Percentiles rank a stretch among this genome's conserved stretches.
phyloP scores from a whole-genome alignment of 1,284 basidiomycete genomes.

The Ceratobasidium sp. region DNA sequence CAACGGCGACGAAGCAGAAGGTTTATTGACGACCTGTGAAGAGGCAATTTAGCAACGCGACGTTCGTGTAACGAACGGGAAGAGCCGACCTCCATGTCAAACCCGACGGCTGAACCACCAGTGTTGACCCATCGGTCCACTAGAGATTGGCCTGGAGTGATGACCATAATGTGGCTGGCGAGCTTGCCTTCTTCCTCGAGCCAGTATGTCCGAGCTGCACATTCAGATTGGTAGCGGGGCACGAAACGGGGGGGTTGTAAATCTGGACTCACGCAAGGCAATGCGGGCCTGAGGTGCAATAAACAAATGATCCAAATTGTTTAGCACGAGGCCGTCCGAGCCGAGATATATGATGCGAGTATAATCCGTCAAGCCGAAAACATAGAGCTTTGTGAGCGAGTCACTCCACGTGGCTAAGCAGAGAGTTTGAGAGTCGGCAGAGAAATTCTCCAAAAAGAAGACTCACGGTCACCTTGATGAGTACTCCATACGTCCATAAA shows the following conservation, averaged over 20 bases:
- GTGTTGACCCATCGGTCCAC: not conserved
- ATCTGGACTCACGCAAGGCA: not conserved
- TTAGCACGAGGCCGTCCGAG: slow-evolving; percentile 6
- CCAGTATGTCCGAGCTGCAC: slow-evolving; percentile 2
- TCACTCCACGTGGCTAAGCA: not conserved
- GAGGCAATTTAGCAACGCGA: not conserved
- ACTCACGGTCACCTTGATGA: not conserved
- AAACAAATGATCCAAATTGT: slow-evolving; percentile 15
- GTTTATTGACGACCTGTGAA: not conserved
- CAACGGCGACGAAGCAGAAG: not conserved
- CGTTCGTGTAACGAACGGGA: not conserved
- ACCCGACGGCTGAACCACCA: not conserved
- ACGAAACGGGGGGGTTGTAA: not conserved
- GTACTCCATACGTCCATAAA: not conserved
- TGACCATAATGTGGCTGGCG: slow-evolving; percentile 13
- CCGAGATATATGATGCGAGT: slow-evolving; percentile 1
- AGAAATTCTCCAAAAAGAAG: not conserved
- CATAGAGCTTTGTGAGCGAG: not conserved
- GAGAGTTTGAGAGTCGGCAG: not conserved
- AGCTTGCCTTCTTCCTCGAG: not conserved
- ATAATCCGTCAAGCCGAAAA: slow-evolving; percentile 4
- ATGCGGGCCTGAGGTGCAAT: slow-evolving; percentile 2
- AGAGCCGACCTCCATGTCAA: slow-evolving; percentile 1
- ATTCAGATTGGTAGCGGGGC: too few relatives aligned
- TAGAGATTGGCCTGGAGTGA: not conserved